Evolutionary conservation across 176 grass and related monocot species (phyloP).

Genomic region (Olyra latifolia): DNA sequence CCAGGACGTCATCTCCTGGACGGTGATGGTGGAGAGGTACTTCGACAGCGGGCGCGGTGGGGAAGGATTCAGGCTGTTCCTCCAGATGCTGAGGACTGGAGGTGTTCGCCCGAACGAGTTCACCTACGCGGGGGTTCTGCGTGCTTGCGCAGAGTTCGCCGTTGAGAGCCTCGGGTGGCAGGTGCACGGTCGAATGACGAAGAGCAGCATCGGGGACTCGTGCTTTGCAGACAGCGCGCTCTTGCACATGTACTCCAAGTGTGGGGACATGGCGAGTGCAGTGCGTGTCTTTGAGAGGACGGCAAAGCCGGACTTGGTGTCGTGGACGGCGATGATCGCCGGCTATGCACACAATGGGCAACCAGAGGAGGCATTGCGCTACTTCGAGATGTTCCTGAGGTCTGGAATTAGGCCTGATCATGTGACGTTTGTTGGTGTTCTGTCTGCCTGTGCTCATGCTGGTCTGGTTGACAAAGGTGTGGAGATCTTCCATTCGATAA

Average conservation of each 20-base stretch:
- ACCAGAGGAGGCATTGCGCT: slow-evolving; percentile 57
- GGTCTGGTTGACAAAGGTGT: slow-evolving; percentile 70
- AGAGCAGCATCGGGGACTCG: slow-evolving; percentile 42
- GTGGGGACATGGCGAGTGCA: slow-evolving; percentile 66
- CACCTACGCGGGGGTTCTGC: slow-evolving; percentile 69
- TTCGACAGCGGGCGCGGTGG: slow-evolving; percentile 49
- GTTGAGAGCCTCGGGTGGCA: slow-evolving; percentile 61
- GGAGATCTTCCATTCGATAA: slow-evolving; percentile 66
- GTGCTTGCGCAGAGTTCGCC: slow-evolving; percentile 56
- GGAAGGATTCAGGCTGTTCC: slow-evolving; percentile 65
- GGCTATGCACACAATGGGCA: slow-evolving; percentile 77
- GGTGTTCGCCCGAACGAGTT: slow-evolving; percentile 66
- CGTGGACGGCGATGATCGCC: slow-evolving; percentile 64
- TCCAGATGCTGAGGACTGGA: slow-evolving; percentile 46
- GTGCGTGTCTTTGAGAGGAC: slow-evolving; percentile 54
- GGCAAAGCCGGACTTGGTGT: slow-evolving; percentile 62
- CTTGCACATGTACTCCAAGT: slow-evolving; percentile 86
- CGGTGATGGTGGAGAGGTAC: slow-evolving; percentile 84
- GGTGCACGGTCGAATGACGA: slow-evolving; percentile 70
- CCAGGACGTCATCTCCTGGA: slow-evolving; percentile 80
- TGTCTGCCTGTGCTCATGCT: slow-evolving; percentile 77
- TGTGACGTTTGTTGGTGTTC: slow-evolving; percentile 65
- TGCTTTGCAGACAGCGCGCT: slow-evolving; percentile 65
- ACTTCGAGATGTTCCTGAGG: slow-evolving; percentile 59
- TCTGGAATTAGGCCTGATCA: slow-evolving; percentile 66